Base-by-base conservation (phyloP, 2,329 filamentous ascomycete species). In the Hypoxylon sp. region DNA sequence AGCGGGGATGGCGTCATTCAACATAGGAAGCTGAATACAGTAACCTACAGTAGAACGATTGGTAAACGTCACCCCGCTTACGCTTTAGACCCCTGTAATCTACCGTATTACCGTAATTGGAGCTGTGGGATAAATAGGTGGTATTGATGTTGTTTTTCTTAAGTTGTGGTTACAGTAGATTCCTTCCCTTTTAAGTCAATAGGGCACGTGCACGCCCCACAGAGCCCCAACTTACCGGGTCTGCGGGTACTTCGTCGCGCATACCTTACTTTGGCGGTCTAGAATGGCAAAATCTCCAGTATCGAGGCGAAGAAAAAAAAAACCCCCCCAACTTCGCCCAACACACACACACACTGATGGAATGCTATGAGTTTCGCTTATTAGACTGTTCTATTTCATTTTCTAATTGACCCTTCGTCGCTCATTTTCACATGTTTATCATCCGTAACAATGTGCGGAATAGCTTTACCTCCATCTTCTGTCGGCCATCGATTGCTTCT, bases 341-440 rank as follows among this genome's bases (percentile, higher is more conserved):
- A 19, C 22, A 5, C n/a, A 5, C 24, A 5, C 24, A 37, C n/a
- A 17, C 17, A 39, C 19, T 17, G 8, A 22, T 44, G 5, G 17
- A 22, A 19, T 22, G n/a, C 17, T 17, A 17, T 17, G 17, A 44
- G 8, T 19, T 44, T 44, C 39, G 39, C 17, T 44, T 44, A 22
- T 22, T 44, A 11, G 39, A 44, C 10, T 44, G 17, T 22, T 5
- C 22, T 44, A 44, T 44, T 44, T 17, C 22, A 22, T 19, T 11
- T 22, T 31, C 33, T 24, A 37, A 17, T 42, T 52, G 17, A 50
- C 52, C 22, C 11, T 19, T 44, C 39, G 10, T 54, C 53, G 31
- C 42, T 69, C 65, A 46, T 71, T 71, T 70, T 72, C 74, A 73
- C 70, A 77, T 77, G 75, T 76, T 73, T 57, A 50, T 31, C 52